Evolutionary conservation across 2,329 filamentous ascomycete genomes (phyloP).

Genomic region (Fusarium humuli): DNA sequence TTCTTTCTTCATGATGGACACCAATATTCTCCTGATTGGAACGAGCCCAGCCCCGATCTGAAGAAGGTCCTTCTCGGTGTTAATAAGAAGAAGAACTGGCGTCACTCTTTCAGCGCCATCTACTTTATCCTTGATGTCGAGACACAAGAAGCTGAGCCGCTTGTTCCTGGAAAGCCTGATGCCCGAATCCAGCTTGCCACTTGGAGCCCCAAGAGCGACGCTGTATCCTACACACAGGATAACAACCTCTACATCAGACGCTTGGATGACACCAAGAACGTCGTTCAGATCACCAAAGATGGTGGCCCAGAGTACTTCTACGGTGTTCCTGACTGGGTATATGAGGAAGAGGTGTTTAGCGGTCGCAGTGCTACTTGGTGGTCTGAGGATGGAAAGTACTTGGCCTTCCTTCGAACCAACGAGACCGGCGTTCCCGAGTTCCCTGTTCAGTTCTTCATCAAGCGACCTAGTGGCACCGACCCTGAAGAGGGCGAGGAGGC

Average conservation of each 20-base stretch:
- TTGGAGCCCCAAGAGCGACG: conserved; percentile 90
- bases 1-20: conserved; percentile 70
- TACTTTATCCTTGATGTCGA: conserved; percentile 96
- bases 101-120: conserved; percentile 85
- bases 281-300: conserved; percentile 83
- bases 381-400: conserved; percentile 87
- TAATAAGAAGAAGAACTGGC: conserved; percentile 80
- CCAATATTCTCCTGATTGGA: conserved; percentile 67
- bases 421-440: conserved; percentile 93
- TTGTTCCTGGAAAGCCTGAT: conserved; percentile 75
- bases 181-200: conserved; percentile 83
- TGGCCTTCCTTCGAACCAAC: conserved; percentile 94
- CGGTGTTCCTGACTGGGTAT: conserved; percentile 97
- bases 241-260: conserved; percentile 91
- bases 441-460: conserved; percentile 92
- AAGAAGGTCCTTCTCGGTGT: conserved; percentile 88
- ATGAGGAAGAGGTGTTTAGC: conserved; percentile 75
- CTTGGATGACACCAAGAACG: conserved; percentile 61
- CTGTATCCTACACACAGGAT: conserved; percentile 86
- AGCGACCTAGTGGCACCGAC: conserved; percentile 79
- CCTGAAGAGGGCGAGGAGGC: conserved; percentile 78
- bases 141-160: conserved; percentile 78
- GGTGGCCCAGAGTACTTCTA: conserved; percentile 93
- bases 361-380: conserved; percentile 93
- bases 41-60: conserved; percentile 84